A percentile compares a stretch with the other conserved stretches of the same genome.
Evolutionary conservation across 2,329 filamentous ascomycete species (phyloP).

Genomic region (Trichophyton verrucosum): DNA sequence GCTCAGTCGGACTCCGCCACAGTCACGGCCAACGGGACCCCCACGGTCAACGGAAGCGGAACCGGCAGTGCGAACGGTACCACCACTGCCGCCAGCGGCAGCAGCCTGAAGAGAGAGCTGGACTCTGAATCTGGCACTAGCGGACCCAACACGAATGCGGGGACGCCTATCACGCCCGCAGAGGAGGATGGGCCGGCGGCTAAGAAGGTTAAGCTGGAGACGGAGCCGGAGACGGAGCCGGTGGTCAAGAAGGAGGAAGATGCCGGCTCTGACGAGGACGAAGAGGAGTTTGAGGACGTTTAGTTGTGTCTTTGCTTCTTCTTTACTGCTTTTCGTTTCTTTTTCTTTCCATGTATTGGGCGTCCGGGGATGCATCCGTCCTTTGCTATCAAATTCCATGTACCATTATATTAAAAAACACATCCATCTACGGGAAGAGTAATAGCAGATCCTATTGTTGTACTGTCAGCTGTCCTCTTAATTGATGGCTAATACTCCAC

Average conservation of each 20-base stretch:
- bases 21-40: conserved; percentile 9
- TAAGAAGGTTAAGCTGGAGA: conserved; percentile 35
- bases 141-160: conserved; percentile 26
- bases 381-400: not conserved
- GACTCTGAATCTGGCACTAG: conserved; percentile 30
- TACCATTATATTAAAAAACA: not conserved
- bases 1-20: conserved; percentile 21
- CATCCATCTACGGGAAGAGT: not conserved
- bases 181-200: conserved; percentile 32
- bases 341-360: not conserved
- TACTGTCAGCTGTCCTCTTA: not conserved
- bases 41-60: conserved; percentile 2
- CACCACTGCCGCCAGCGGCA: conserved; percentile 1
- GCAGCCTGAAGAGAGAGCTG: conserved; percentile 27
- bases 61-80: conserved; percentile 6
- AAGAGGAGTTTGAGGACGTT: conserved; percentile 36
- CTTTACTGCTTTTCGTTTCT: not conserved
- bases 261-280: conserved; percentile 26
- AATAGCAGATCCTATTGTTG: not conserved
- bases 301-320: conserved; percentile 8
- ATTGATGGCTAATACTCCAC: too few species aligned
- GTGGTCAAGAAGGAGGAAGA: conserved; percentile 27
- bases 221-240: conserved; percentile 15
- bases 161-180: conserved; percentile 26
- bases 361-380: not conserved